phyloP scores from a whole-genome alignment of 2,329 filamentous ascomycete species.

The Boeremia lycopersici region DNA sequence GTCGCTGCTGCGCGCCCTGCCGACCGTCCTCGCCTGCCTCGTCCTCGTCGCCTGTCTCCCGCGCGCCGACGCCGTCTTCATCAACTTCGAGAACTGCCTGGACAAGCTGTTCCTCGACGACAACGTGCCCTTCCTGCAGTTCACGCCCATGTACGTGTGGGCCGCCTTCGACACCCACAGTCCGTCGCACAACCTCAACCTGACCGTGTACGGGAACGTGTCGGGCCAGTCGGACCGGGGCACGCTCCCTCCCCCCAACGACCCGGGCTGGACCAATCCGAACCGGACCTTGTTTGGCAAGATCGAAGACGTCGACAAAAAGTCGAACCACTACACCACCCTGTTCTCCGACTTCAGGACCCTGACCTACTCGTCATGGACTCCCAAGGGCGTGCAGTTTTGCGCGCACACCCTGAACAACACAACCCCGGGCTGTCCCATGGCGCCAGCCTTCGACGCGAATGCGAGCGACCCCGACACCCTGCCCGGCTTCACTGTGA shows the following conservation, averaged over 20 bases:
- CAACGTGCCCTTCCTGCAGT: conserved; percentile 72
- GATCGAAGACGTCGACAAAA: conserved; percentile 69
- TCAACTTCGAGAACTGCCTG: conserved; percentile 87
- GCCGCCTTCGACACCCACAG: conserved; percentile 71
- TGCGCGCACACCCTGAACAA: conserved; percentile 64
- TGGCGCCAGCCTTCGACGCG: conserved; percentile 72
- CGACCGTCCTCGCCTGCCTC: conserved; percentile 34
- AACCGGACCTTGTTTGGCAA: conserved; percentile 70
- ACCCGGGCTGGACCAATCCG: conserved; percentile 63
- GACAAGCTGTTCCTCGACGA: conserved; percentile 60
- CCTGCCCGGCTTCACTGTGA: conserved; percentile 75
- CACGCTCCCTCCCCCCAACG: conserved; percentile 65
- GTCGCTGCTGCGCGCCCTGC: conserved; percentile 14
- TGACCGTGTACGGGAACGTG: conserved; percentile 91
- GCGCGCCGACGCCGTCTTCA: conserved; percentile 57
- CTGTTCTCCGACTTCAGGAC: conserved; percentile 74
- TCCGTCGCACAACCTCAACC: conserved; percentile 68
- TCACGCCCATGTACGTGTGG: conserved; percentile 75
- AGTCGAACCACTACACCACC: conserved; percentile 70
- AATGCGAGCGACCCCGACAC: conserved; percentile 58
- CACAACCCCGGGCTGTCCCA: conserved; percentile 66
- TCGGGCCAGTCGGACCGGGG: conserved; percentile 68
- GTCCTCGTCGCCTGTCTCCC: conserved; percentile 33
- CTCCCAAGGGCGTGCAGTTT: conserved; percentile 60
- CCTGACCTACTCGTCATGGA: conserved; percentile 75